A percentile compares a stretch with the other conserved stretches of the same genome.
Evolutionary conservation across 495 filamentous ascomycete species (phyloP).

Genomic region (Jackrogersella minutella): DNA sequence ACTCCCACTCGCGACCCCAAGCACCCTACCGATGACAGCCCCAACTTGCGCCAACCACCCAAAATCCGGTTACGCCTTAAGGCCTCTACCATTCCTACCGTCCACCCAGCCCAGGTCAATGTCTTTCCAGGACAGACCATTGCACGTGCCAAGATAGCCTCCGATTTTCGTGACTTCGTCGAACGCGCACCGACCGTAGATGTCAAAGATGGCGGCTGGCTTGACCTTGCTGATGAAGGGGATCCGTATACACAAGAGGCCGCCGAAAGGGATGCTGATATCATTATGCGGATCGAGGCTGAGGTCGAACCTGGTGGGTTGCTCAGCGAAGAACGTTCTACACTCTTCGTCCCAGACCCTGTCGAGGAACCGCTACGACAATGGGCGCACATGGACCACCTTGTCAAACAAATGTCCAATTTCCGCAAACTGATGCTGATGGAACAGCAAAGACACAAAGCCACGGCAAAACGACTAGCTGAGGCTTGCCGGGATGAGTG

Average conservation of each 20-base stretch:
- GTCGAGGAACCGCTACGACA: conserved; percentile 77
- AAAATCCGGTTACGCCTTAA: conserved; percentile 52
- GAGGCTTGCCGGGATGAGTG: conserved; percentile 67
- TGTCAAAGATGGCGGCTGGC: conserved; percentile 59
- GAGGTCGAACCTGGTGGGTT: conserved; percentile 78
- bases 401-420: conserved; percentile 79
- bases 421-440: conserved; percentile 79
- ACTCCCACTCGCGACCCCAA: conserved; percentile 34
- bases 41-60: conserved; percentile 49
- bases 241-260: conserved; percentile 60
- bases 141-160: conserved; percentile 53
- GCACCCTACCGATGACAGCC: conserved; percentile 41
- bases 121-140: conserved; percentile 43
- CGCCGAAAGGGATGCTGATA: conserved; percentile 59
- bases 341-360: conserved; percentile 76
- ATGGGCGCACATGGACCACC: conserved; percentile 85
- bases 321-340: conserved; percentile 74
- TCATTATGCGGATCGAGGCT: conserved; percentile 68
- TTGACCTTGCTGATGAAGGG: conserved; percentile 61
- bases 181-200: conserved; percentile 53
- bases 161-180: conserved; percentile 63
- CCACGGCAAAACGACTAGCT: conserved; percentile 70
- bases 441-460: conserved; percentile 77
- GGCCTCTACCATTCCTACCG: conserved; percentile 55
- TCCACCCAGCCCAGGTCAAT: conserved; percentile 62